Base-by-base conservation (phyloP, 306 rosid genomes). In the Cucurbita moschata region DNA sequence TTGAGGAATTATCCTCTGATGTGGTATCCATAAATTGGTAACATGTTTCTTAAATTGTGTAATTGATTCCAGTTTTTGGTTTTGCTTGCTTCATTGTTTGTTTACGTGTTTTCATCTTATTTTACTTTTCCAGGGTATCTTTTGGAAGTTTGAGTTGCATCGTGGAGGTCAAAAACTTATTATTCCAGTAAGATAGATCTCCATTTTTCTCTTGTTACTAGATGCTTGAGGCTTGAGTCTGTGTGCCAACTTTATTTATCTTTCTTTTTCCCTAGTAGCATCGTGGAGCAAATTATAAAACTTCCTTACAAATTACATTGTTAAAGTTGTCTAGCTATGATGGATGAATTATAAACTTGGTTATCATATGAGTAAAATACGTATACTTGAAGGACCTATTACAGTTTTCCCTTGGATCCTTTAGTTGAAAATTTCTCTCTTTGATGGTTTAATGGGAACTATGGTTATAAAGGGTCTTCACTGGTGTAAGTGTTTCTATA, bases 121-220 rank as follows among this genome's bases (percentile, higher is more conserved):
- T 57, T 51, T 52, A 40, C 63, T 67, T 83, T 82, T 61, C 65
- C 98, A 94, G 99, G 99, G 96, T 47, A 84, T 89, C 78, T 84
- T 69, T 80, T 91, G 96, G 99, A 95, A 81, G 81, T 78, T 95
- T 66, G 96, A 95, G 80, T 80, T 91, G 86, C 86, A 83, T 74
- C 96, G 99, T 0, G 95, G 96, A 52, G 96, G 96, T 52, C 99
- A 95, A 78, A 95, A 91, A 88, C 79, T 95, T 75, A 79, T 91
- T 73, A 37, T 89, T 81, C 99, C 97, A 21, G 99, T 88, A 86
- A 86, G 92, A 43, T 77, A 42, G 73, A 9, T 80, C 78, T 76
- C 64, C 52, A 73, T 38, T 69, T 80, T 78, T 66, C 70, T 6
- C 74, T 63, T 72, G 11, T 30, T 70, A 66, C 19, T 71, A 21